Evolutionary conservation across 1,284 basidiomycete species (phyloP).

Genomic region (Cryptococcus hybrid): DNA sequence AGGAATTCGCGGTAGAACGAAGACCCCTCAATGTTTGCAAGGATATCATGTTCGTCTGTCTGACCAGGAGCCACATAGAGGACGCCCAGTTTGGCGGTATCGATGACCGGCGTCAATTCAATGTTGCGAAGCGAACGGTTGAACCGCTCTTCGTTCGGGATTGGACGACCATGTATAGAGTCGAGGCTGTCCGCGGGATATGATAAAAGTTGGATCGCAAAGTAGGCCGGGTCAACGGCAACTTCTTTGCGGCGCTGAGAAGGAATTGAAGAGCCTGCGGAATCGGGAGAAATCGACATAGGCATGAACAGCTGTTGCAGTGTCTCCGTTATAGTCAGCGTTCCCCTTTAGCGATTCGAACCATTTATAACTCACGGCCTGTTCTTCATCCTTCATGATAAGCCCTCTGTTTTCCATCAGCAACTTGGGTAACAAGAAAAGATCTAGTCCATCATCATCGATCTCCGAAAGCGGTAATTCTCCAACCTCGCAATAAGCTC

Average conservation of each 20-base stretch:
- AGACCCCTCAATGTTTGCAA: constrained; percentile 88
- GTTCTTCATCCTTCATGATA: constrained; percentile 13
- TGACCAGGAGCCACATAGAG: constrained; percentile 95
- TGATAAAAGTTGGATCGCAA: constrained; percentile 74
- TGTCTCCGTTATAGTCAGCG: not conserved
- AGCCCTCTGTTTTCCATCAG: constrained; percentile 67
- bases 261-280: constrained; percentile 56
- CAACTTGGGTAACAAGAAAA: constrained; percentile 66
- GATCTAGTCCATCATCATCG: constrained; percentile 74
- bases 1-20: constrained; percentile 93
- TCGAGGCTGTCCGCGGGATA: constrained; percentile 59
- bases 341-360: too few species aligned
- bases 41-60: constrained; percentile 77
- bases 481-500: constrained; percentile 82
- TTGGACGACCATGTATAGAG: constrained; percentile 46
- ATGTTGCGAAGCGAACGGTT: constrained; percentile 68
- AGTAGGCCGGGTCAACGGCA: constrained; percentile 78
- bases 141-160: constrained; percentile 56
- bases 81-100: constrained; percentile 95
- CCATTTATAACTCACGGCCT: not conserved
- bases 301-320: not conserved
- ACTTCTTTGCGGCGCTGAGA: constrained; percentile 84
- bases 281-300: too few species aligned
- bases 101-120: constrained; percentile 89
- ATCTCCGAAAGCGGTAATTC: constrained; percentile 79